phyloP scores from a whole-genome alignment of 768 basidiomycete genomes.

The Clitopilus hobsonii region DNA sequence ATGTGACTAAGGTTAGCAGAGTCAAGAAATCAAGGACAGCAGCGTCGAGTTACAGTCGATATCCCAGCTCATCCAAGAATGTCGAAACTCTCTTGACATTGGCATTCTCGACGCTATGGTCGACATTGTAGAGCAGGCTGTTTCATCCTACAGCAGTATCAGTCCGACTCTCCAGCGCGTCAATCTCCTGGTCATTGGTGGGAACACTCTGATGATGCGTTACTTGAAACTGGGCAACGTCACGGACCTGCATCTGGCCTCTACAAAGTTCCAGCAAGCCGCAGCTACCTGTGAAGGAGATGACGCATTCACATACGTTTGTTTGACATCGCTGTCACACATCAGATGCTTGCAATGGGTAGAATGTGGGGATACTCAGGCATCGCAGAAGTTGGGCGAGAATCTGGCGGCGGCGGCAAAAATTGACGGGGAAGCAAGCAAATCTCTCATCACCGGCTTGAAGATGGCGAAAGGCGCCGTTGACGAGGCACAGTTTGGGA shows the following conservation, averaged over 20 bases:
- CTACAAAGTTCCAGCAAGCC: background rate
- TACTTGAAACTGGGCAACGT: background rate
- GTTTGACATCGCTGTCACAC: too few species aligned
- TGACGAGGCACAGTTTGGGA: background rate
- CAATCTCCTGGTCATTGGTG: background rate
- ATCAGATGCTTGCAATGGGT: background rate
- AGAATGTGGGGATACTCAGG: background rate
- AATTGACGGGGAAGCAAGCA: background rate
- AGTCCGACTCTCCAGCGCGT: background rate
- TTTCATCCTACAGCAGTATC: background rate
- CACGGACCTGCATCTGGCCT: background rate
- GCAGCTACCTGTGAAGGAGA: too few species aligned
- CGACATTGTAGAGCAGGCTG: background rate
- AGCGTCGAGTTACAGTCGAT: too few species aligned
- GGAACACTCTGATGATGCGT: background rate
- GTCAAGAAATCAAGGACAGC: too few species aligned
- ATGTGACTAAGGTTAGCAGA: background rate
- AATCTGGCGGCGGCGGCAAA: background rate
- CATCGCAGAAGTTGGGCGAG: background rate
- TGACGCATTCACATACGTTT: too few species aligned
- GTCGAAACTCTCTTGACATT: background rate
- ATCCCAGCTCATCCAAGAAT: background rate
- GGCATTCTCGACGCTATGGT: background rate
- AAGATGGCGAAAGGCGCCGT: background rate
- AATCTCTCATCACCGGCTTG: background rate